Conservation (phyloP, 2,329 filamentous ascomycete genomes). For the Meredithiella fracta region DNA sequence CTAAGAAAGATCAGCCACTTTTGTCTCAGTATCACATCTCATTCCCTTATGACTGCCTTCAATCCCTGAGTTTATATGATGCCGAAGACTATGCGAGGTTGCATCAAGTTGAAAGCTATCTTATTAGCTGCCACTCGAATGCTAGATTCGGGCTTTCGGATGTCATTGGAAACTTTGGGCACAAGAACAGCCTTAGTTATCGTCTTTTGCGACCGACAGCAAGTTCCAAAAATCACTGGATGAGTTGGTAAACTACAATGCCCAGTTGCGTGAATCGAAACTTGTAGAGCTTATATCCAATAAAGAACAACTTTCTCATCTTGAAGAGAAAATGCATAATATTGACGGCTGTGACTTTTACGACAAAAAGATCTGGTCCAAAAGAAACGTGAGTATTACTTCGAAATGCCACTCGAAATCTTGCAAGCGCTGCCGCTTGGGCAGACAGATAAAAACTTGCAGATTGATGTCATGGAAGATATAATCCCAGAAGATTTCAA, state of each 20-base stretch:
- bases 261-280: neutral
- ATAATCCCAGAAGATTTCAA: constrained; percentile 23
- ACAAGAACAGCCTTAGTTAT: neutral
- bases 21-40: neutral
- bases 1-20: neutral
- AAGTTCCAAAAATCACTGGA: neutral
- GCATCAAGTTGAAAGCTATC: constrained; percentile 29
- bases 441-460: constrained; percentile 22
- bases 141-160: neutral
- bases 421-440: neutral
- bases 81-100: constrained; percentile 31
- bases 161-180: neutral
- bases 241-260: neutral
- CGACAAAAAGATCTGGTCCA: too few relatives aligned
- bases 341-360: too few relatives aligned
- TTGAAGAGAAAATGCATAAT: too few relatives aligned
- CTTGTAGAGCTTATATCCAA: too few relatives aligned
- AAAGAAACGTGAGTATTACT: too few relatives aligned
- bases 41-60: constrained; percentile 20
- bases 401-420: neutral
- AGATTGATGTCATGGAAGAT: constrained; percentile 38
- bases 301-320: too few relatives aligned
- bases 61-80: constrained; percentile 29
- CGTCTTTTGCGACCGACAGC: neutral
- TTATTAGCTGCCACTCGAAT: neutral